A percentile compares a stretch with the other conserved stretches of the same genome.
These are phyloP conservation scores for Solanum megistacrolobum DNA, from an alignment of 257 asterid genomes.

Conservation along the genomic window DNA sequence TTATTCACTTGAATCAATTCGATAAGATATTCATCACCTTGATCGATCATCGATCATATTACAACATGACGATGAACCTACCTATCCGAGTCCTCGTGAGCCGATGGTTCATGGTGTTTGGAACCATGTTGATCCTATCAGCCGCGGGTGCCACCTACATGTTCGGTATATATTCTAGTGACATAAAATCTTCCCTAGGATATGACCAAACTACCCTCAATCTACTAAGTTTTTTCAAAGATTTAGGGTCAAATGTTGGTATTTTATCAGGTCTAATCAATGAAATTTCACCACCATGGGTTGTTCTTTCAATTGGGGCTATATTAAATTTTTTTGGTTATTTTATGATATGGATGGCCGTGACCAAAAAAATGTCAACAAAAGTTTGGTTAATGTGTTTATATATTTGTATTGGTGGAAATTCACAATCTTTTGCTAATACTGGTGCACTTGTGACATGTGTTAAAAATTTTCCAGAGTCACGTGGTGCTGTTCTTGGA, in stretches of 20 bases:
- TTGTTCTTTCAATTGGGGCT: slow-evolving; percentile 64
- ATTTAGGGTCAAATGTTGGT: slow-evolving; percentile 67
- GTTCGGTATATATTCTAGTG: slow-evolving; percentile 54
- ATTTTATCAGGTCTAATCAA: slow-evolving; percentile 55
- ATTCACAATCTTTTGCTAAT: slow-evolving; percentile 77
- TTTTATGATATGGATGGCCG: slow-evolving; percentile 80
- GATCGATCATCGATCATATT: not conserved
- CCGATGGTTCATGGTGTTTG: slow-evolving; percentile 80
- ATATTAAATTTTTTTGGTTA: slow-evolving; percentile 67
- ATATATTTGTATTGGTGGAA: slow-evolving; percentile 71
- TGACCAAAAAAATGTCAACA: slow-evolving; percentile 31
- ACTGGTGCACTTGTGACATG: slow-evolving; percentile 79
- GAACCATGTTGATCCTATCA: slow-evolving; percentile 51
- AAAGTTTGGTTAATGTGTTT: slow-evolving; percentile 74
- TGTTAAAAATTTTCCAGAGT: slow-evolving; percentile 69
- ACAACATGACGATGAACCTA: slow-evolving; percentile 6
- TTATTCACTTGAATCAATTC: not conserved
- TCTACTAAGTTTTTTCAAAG: slow-evolving; percentile 74
- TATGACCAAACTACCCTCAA: slow-evolving; percentile 77
- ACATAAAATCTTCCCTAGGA: slow-evolving; percentile 38
- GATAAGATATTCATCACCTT: not conserved
- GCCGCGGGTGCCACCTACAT: slow-evolving; percentile 87
- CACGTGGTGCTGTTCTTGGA: slow-evolving; percentile 35
- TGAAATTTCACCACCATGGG: slow-evolving; percentile 89
- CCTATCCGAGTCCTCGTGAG: slow-evolving; percentile 36